These are phyloP conservation scores for Capsicum baccatum DNA, from an alignment of 257 asterid species.

Conservation along the genomic window DNA sequence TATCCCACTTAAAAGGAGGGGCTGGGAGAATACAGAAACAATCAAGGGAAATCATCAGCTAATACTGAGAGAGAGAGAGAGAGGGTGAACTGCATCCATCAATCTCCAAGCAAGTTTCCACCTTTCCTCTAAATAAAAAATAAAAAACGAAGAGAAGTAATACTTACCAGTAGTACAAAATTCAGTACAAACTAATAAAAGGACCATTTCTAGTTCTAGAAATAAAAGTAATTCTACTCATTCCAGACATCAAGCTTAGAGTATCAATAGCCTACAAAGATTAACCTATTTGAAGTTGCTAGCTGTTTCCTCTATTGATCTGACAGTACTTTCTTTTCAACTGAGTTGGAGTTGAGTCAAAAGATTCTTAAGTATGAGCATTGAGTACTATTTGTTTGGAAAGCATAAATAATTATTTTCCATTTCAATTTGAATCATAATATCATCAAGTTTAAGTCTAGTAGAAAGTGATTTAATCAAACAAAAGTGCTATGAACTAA, in stretches of 20 bases:
- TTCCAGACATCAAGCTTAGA: conserved; percentile 2
- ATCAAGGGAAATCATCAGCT: neutral
- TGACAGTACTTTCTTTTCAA: neutral
- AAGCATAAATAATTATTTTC: neutral
- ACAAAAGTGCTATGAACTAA: neutral
- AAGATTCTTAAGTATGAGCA: neutral
- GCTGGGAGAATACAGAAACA: neutral
- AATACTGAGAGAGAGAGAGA: neutral
- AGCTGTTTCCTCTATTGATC: neutral
- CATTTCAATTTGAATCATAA: neutral
- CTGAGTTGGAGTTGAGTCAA: neutral
- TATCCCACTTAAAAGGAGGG: neutral
- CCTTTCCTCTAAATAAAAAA: neutral
- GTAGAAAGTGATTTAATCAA: neutral
- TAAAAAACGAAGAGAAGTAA: neutral
- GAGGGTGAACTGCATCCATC: neutral
- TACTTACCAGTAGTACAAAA: no score
- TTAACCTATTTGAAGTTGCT: neutral
- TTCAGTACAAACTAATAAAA: no score
- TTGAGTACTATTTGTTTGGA: neutral
- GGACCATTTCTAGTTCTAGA: no score
- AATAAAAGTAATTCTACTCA: neutral
- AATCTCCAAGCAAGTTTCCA: neutral
- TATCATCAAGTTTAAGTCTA: neutral
- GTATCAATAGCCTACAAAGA: conserved; percentile 10